Conservation (phyloP, 2,329 filamentous ascomycete genomes). For the Apiospora hydei region DNA sequence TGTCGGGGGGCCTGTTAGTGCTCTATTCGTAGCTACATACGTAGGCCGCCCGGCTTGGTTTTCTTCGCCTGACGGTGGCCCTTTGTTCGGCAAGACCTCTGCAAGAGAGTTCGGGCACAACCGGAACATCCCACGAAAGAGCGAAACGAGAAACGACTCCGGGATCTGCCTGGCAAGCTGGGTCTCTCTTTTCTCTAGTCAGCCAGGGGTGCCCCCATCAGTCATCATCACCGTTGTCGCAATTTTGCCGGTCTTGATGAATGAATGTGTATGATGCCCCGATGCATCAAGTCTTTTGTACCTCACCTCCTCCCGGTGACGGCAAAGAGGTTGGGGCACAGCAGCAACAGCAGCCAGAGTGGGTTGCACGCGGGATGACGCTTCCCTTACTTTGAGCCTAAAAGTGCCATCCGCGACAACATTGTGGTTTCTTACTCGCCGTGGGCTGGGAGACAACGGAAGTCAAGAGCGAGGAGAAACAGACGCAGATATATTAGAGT, state of each 20-base stretch:
- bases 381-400: conserved; percentile 19
- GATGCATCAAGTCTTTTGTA: conserved; percentile 8
- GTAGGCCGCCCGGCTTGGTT: conserved; percentile 14
- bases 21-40: neutral
- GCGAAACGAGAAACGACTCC: conserved; percentile 2
- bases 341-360: neutral
- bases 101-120: neutral
- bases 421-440: conserved; percentile 6
- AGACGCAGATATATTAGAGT: neutral
- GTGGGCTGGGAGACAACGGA: neutral
- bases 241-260: conserved; percentile 15
- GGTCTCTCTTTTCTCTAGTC: neutral
- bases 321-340: conserved; percentile 9
- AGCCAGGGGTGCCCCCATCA: neutral
- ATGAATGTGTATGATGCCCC: conserved; percentile 15
- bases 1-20: neutral
- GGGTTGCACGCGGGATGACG: conserved; percentile 18
- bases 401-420: conserved; percentile 7
- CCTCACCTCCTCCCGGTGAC: conserved; percentile 1
- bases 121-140: conserved; percentile 10
- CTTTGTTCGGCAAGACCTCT: conserved; percentile 14
- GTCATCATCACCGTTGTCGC: conserved; percentile 8
- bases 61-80: neutral
- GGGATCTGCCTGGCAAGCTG: neutral
- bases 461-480: neutral